Evolutionary conservation across 2,329 filamentous ascomycete species (phyloP).

Genomic region (Diaporthe humulicola): DNA sequence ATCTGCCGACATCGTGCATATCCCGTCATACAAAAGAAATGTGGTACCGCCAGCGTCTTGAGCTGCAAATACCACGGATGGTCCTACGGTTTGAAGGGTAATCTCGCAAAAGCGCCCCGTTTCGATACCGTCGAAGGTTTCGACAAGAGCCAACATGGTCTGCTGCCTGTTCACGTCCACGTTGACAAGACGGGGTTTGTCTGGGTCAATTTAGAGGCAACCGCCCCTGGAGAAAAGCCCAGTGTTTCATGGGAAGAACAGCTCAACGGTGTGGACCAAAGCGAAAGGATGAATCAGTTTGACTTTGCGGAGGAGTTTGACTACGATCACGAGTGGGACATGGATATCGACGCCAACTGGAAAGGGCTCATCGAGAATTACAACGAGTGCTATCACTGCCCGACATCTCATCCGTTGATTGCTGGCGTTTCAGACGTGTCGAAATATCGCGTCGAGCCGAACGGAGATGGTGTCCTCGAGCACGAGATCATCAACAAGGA

Average conservation of each 20-base stretch:
- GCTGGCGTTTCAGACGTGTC: slow-evolving; percentile 58
- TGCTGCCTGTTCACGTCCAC: slow-evolving; percentile 61
- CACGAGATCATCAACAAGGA: slow-evolving; percentile 54
- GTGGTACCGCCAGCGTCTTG: slow-evolving; percentile 54
- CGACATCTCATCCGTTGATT: slow-evolving; percentile 61
- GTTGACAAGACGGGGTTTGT: slow-evolving; percentile 61
- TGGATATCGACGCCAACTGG: slow-evolving; percentile 55
- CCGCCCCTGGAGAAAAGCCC: slow-evolving; percentile 44
- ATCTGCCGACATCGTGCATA: slow-evolving; percentile 60
- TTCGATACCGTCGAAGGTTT: slow-evolving; percentile 55
- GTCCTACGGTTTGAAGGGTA: slow-evolving; percentile 58
- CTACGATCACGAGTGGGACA: slow-evolving; percentile 50
- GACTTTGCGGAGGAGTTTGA: slow-evolving; percentile 48
- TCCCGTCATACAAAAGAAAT: slow-evolving; percentile 53
- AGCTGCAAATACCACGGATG: slow-evolving; percentile 61
- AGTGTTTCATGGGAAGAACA: slow-evolving; percentile 59
- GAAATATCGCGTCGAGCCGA: slow-evolving; percentile 55
- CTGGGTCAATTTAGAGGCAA: slow-evolving; percentile 63
- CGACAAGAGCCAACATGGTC: slow-evolving; percentile 55
- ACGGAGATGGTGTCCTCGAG: slow-evolving; percentile 50
- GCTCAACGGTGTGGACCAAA: slow-evolving; percentile 48
- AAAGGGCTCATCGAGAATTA: slow-evolving; percentile 61
- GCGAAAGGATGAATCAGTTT: slow-evolving; percentile 44
- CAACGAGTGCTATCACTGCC: slow-evolving; percentile 64
- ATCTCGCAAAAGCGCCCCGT: slow-evolving; percentile 57